Percentiles rank a stretch among this genome's conserved stretches.
Conservation (phyloP, 2,329 filamentous ascomycete genomes). For the Bipolaris zeicola region DNA sequence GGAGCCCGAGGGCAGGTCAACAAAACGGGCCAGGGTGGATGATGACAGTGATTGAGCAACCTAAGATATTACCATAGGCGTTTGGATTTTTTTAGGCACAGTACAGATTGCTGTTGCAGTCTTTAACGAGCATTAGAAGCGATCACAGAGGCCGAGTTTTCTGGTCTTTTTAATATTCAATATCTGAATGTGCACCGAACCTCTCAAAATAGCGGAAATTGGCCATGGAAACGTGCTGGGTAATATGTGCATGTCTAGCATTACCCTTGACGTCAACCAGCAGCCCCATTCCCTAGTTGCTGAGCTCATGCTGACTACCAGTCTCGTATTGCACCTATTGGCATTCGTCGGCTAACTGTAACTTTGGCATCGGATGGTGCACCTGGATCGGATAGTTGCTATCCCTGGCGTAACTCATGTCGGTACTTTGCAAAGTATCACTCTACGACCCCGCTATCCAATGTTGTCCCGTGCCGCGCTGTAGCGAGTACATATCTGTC, state of each 20-base stretch:
- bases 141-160: neutral
- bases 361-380: constrained; percentile 24
- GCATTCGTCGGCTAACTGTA: neutral
- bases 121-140: constrained; percentile 7
- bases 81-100: constrained; percentile 11
- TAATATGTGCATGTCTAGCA: neutral
- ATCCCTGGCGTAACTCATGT: constrained; percentile 24
- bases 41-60: constrained; percentile 61
- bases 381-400: constrained; percentile 14
- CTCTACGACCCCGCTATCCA: constrained; percentile 22
- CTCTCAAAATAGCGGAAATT: neutral
- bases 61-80: constrained; percentile 1
- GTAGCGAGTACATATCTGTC: neutral
- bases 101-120: neutral
- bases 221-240: neutral
- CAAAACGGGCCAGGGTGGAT: constrained; percentile 79
- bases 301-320: neutral
- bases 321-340: neutral
- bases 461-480: neutral
- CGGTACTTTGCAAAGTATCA: constrained; percentile 1
- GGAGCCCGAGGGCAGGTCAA: constrained; percentile 58
- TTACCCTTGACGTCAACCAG: neutral
- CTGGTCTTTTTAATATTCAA: neutral
- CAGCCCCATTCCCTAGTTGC: neutral
- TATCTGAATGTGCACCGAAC: neutral